Base-by-base conservation (phyloP, 768 basidiomycete species). In the Antrodiella citrinella region DNA sequence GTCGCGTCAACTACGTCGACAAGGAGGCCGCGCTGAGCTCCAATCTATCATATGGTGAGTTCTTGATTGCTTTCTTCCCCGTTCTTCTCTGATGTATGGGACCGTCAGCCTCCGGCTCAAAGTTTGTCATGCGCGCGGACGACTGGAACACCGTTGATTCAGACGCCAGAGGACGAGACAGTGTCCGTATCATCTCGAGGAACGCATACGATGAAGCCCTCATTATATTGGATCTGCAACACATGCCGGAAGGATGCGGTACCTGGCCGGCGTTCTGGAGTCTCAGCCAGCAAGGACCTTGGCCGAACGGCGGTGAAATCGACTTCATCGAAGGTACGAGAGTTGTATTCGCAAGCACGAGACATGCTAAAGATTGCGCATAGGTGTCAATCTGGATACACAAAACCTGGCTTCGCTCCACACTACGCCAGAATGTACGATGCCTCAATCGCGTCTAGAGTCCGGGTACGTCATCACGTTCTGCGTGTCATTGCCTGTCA, bases 201-300 rank as follows among this genome's bases (percentile, higher is more conserved):
- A 52, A 53, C 2, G 68, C 72, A 1, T 81, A 75, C 55, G 61
- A 55, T 22, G 76, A 81, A 12, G 67, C 72, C 4, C 52, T 82
- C 18, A 54, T 75, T 12, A 65, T 83, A 7, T 65, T 82, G 40
- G 77, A 82, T 52, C 48, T 82, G 22, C 44, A 58, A 30, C 82
- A 83, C 60, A 83, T 84, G 78, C 82, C 82, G 1, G 61, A 67
- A 49, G 81, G 81, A 21, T 80, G 77, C 49, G 65, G 60, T 21
- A 79, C 78, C 15, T 84, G 82, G 82, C 81, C 81, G 2, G 81
- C 81, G 1, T 82, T 75, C 59, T 82, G 81, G 81, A 76, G 78
- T 26, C 49, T 75, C 51, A 78, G 77, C 54, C 44, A 56, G 50
- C 44, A 51, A 26, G 76, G 77, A 0, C 78, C 75, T 4, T 84